These are phyloP conservation scores for Lactifluus rugatus DNA, from an alignment of 768 basidiomycete genomes.

Conservation along the genomic window DNA sequence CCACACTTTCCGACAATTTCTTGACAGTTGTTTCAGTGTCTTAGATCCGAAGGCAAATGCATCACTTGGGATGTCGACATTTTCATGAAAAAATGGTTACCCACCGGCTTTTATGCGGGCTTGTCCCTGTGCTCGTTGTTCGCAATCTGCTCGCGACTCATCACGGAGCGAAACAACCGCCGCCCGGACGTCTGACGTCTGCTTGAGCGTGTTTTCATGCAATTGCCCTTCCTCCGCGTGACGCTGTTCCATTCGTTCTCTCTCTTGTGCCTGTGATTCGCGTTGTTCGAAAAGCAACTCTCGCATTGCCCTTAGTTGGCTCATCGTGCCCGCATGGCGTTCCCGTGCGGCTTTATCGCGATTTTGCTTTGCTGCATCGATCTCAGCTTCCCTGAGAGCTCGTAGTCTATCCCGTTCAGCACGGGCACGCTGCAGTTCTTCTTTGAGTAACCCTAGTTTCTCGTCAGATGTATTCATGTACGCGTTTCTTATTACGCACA, in stretches of 20 bases:
- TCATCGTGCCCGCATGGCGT: constrained; percentile 11
- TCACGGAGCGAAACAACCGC: constrained; percentile 6
- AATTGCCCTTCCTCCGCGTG: neutral
- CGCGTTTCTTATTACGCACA: neutral
- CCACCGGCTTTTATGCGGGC: constrained; percentile 7
- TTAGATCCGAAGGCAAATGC: neutral
- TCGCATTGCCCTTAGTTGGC: constrained; percentile 12
- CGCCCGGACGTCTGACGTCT: constrained; percentile 6
- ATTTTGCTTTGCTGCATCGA: neutral
- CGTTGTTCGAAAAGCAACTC: neutral
- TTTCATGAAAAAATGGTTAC: neutral
- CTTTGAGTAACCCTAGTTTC: neutral
- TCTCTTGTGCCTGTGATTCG: neutral
- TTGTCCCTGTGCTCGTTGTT: constrained; percentile 1
- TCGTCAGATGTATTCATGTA: constrained; percentile 8
- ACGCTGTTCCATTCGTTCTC: constrained; percentile 5
- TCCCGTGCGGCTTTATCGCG: neutral
- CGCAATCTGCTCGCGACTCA: neutral
- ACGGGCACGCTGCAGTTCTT: constrained; percentile 10
- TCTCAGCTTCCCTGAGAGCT: neutral
- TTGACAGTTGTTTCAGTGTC: constrained; percentile 1
- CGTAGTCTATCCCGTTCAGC: constrained; percentile 8
- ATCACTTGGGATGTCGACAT: neutral
- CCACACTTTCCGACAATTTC: neutral
- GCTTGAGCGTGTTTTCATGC: constrained; percentile 1